Percentiles rank a stretch among this genome's conserved stretches.
These are phyloP conservation scores for Ochetophila trinervis DNA, from an alignment of 306 rosid genomes.

Conservation along the genomic window DNA sequence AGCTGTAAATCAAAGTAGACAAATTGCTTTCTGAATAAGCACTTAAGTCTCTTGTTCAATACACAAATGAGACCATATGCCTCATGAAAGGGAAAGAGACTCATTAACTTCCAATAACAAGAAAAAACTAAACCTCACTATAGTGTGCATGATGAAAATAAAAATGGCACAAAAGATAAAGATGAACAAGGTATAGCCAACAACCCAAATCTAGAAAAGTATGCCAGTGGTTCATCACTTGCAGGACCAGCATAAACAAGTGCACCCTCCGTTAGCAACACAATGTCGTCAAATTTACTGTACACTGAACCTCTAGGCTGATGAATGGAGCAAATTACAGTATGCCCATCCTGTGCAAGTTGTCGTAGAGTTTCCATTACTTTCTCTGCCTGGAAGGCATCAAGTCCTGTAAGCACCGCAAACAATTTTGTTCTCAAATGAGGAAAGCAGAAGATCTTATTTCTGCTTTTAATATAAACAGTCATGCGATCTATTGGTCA, in stretches of 20 bases:
- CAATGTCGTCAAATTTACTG: slow-evolving; percentile 75
- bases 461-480: not conserved
- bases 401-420: slow-evolving; percentile 65
- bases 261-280: slow-evolving; percentile 82
- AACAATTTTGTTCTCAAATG: slow-evolving; percentile 21
- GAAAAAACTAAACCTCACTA: not conserved
- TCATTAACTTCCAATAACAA: not conserved
- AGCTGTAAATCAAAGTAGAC: not conserved
- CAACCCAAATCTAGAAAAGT: slow-evolving; percentile 85
- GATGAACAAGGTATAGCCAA: slow-evolving; percentile 31
- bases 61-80: not conserved
- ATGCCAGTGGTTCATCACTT: slow-evolving; percentile 55
- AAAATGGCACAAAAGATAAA: not conserved
- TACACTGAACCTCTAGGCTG: slow-evolving; percentile 94
- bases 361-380: slow-evolving; percentile 83
- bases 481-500: not conserved
- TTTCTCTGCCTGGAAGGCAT: slow-evolving; percentile 96
- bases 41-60: not conserved
- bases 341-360: slow-evolving; percentile 91
- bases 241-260: slow-evolving; percentile 95
- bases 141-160: not conserved
- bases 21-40: not conserved
- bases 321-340: slow-evolving; percentile 92
- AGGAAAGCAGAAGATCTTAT: not conserved
- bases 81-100: not conserved